phyloP scores from a whole-genome alignment of 805 yeast species.

The Yueomyces sp. region DNA sequence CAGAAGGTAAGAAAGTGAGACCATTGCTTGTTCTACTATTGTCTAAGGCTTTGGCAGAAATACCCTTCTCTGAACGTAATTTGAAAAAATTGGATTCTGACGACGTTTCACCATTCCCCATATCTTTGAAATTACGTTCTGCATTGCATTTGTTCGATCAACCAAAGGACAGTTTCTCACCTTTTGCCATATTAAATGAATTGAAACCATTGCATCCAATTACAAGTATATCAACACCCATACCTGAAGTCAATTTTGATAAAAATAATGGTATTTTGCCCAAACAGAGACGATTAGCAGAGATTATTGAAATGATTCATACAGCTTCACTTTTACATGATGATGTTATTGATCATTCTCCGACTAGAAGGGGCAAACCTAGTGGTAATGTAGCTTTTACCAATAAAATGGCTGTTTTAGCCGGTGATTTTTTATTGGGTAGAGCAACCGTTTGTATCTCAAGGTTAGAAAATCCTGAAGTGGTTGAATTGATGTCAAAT shows the following conservation, averaged over 20 bases:
- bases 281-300: conserved; percentile 89
- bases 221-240: conserved; percentile 61
- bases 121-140: conserved; percentile 45
- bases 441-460: conserved; percentile 95
- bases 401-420: conserved; percentile 93
- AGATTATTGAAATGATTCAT: conserved; percentile 96
- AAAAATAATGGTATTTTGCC: conserved; percentile 71
- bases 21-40: conserved; percentile 79
- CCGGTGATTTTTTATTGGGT: conserved; percentile 91
- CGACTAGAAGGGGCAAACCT: conserved; percentile 79
- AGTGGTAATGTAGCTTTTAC: conserved; percentile 89
- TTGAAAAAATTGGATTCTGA: conserved; percentile 39
- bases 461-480: conserved; percentile 89
- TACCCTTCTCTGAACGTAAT: conserved; percentile 59
- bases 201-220: conserved; percentile 88
- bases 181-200: conserved; percentile 75
- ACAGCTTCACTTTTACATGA: conserved; percentile 93
- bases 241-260: conserved; percentile 37
- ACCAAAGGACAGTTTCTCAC: conserved; percentile 43
- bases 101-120: conserved; percentile 57
- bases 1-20: conserved; percentile 90
- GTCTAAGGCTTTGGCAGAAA: conserved; percentile 64
- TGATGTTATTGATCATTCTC: conserved; percentile 88
- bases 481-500: conserved; percentile 86
- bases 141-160: conserved; percentile 40